These are phyloP conservation scores for Paraphaeosphaeria minitans DNA, from an alignment of 2,329 filamentous ascomycete genomes.

Conservation along the genomic window DNA sequence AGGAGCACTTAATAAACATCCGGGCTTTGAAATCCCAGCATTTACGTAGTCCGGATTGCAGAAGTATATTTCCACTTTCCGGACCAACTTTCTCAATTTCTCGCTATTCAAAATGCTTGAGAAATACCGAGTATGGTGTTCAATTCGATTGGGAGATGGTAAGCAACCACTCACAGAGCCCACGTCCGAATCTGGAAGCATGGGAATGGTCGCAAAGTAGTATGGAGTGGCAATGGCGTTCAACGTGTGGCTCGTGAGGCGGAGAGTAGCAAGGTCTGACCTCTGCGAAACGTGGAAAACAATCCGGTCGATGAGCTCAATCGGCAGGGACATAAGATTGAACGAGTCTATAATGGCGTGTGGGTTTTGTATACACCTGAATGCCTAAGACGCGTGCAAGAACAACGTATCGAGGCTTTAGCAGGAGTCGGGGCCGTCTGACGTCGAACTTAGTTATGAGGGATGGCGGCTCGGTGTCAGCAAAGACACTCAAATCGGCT, in stretches of 20 bases:
- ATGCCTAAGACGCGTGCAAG: not conserved
- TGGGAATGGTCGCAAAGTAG: not conserved
- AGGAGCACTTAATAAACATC: not conserved
- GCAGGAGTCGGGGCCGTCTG: not conserved
- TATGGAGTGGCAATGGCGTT: not conserved
- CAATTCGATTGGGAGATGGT: not conserved
- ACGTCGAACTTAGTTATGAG: no score
- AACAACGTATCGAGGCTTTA: not conserved
- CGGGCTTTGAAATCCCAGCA: not conserved
- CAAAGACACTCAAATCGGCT: no score
- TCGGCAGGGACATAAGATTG: not conserved
- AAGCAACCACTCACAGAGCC: not conserved
- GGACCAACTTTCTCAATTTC: conserved; percentile 8
- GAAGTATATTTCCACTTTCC: conserved; percentile 11
- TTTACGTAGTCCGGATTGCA: conserved; percentile 16
- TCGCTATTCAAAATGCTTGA: conserved; percentile 9
- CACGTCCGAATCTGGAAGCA: conserved; percentile 1
- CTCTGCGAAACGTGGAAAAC: not conserved
- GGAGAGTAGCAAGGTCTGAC: not conserved
- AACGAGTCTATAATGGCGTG: not conserved
- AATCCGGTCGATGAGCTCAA: not conserved
- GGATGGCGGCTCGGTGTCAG: no score
- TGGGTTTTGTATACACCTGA: not conserved
- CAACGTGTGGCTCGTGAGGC: not conserved
- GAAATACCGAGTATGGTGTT: conserved; percentile 9